Evolutionary conservation across 1,284 basidiomycete species (phyloP).

Genomic region (Exsudoporus floridanus): DNA sequence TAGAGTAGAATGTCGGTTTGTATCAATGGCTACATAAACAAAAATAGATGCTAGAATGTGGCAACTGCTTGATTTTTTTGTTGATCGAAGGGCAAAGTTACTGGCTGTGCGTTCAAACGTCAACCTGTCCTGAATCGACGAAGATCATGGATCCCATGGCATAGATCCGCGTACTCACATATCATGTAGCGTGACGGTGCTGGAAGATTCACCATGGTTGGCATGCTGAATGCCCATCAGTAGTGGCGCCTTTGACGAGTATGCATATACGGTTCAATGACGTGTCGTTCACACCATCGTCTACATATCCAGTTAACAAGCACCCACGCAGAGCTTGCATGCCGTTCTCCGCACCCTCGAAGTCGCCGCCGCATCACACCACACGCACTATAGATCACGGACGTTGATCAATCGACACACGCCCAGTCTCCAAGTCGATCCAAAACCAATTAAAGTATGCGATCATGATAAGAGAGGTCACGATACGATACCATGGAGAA

Average conservation of each 20-base stretch:
- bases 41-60: not conserved
- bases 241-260: not conserved
- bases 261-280: not conserved
- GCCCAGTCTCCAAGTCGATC: not conserved
- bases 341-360: not conserved
- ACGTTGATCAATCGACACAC: not conserved
- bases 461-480: slow-evolving; percentile 1
- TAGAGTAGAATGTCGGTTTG: not conserved
- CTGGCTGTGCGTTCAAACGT: not conserved
- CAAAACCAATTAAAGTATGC: too few species aligned
- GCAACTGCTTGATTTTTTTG: too few species aligned
- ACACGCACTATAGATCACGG: not conserved
- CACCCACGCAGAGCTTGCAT: not conserved
- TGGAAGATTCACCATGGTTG: not conserved
- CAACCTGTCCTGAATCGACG: not conserved
- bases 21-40: not conserved
- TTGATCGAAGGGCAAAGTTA: not conserved
- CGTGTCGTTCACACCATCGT: not conserved
- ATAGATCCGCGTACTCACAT: not conserved
- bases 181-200: not conserved
- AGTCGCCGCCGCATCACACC: not conserved
- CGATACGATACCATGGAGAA: not conserved
- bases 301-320: not conserved
- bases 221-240: not conserved
- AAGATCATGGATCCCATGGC: not conserved